Conservation (phyloP, 1,284 basidiomycete species). For the Ceratobasidium sp. region DNA sequence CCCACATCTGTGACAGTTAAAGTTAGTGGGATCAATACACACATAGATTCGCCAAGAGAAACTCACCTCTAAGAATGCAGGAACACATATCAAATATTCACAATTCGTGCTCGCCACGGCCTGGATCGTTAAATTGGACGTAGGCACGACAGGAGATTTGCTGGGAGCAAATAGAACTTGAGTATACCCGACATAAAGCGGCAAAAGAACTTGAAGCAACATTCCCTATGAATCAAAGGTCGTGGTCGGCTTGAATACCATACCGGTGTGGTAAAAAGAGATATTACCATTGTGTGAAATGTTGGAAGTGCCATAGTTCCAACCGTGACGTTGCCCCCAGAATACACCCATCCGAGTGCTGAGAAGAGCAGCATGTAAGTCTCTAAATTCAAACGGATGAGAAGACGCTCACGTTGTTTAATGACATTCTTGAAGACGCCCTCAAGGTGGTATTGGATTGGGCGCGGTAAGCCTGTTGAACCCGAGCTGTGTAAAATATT, state of each 20-base stretch:
- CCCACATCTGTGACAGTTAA: constrained; percentile 34
- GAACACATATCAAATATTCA: constrained; percentile 26
- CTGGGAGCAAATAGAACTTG: constrained; percentile 38
- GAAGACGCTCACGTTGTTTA: constrained; percentile 14
- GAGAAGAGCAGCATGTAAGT: neutral
- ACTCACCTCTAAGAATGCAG: constrained; percentile 38
- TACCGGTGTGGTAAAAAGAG: neutral
- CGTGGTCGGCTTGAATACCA: neutral
- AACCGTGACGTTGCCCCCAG: neutral
- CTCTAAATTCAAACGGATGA: neutral
- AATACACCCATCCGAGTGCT: neutral
- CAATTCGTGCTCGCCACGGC: neutral
- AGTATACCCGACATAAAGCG: constrained; percentile 5
- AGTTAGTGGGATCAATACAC: neutral
- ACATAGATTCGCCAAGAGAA: neutral
- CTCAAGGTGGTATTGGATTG: constrained; percentile 1
- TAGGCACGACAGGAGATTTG: constrained; percentile 25
- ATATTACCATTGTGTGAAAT: constrained; percentile 18
- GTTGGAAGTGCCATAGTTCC: constrained; percentile 15
- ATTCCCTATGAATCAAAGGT: neutral
- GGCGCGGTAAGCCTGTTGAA: constrained; percentile 16
- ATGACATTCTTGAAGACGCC: constrained; percentile 13
- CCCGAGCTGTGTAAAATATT: constrained; percentile 25
- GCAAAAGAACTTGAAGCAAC: neutral
- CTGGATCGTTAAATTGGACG: constrained; percentile 36